Evolutionary conservation across 495 filamentous ascomycete genomes (phyloP).

Genomic region (Aspergillus funiculosus): DNA sequence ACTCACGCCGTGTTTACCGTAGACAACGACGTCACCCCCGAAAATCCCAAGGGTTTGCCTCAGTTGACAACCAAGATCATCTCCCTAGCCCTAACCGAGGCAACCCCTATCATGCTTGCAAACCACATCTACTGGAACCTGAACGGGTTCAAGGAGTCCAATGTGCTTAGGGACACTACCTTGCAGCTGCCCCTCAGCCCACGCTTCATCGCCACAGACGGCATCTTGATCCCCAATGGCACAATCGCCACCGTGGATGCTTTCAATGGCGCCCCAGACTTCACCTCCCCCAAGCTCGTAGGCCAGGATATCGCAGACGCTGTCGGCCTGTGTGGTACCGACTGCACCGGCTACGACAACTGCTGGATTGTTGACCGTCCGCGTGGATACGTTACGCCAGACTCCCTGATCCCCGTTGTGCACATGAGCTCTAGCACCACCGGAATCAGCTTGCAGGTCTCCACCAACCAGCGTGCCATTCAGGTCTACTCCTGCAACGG

Average conservation of each 20-base stretch:
- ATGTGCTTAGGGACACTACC: constrained; percentile 64
- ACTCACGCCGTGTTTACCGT: constrained; percentile 70
- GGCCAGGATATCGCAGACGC: constrained; percentile 59
- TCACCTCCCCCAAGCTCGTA: constrained; percentile 69
- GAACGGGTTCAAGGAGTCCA: constrained; percentile 66
- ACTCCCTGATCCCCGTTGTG: constrained; percentile 57
- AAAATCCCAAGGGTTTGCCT: constrained; percentile 40
- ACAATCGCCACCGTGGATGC: constrained; percentile 57
- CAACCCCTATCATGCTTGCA: constrained; percentile 75
- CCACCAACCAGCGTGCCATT: constrained; percentile 68
- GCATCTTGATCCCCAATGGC: constrained; percentile 72
- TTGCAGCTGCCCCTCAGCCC: constrained; percentile 66
- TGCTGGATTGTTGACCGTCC: constrained; percentile 66
- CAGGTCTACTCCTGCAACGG: constrained; percentile 74
- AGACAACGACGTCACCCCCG: constrained; percentile 28
- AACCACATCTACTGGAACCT: constrained; percentile 90
- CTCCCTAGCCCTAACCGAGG: constrained; percentile 68
- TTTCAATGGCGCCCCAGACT: constrained; percentile 62
- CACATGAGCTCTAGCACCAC: constrained; percentile 52
- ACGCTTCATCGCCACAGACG: constrained; percentile 66
- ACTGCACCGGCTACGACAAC: constrained; percentile 73
- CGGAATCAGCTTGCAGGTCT: constrained; percentile 67
- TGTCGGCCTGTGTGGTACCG: constrained; percentile 59
- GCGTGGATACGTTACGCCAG: constrained; percentile 54
- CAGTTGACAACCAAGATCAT: constrained; percentile 45